Evolutionary conservation across 164 flowering plant species (phyloP), one percentile per base, ranked within the genome.

Genomic region (Paratinospora sagittata): DNA sequence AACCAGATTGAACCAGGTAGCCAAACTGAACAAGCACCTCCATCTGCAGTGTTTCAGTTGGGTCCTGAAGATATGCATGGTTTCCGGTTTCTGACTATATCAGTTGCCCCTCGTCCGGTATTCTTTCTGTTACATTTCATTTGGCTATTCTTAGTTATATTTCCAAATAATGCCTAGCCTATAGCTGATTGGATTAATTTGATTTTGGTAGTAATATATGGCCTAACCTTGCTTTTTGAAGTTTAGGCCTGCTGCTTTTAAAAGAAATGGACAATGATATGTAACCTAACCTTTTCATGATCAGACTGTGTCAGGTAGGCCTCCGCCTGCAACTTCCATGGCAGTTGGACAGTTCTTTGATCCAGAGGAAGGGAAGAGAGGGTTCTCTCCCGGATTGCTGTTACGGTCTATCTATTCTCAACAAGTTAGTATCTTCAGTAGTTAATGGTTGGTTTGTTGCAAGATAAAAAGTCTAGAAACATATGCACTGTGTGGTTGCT

Each of bases 81-180:
- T n/a, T n/a, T n/a, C n/a, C n/a, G 91, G 76, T 96, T 84, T 77
- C 80, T 96, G 73, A 96, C 98, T 12, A 84, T 96, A 75, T 90
- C 98, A 63, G 97, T 96, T 82, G 99, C 99, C 52, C 97, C 98
- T 75, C 87, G 90, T 74, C 97, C 88, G 91, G 99, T 96, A 92
- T 47, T 49, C 27, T 43, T 69, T 62, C 37, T 58, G 68, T 70
- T 12, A 27, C 30, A 27, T n/a, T 43, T 41, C 57, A 19, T 26
- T 2, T 52, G n/a, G 58, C 58, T 52, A 17, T 52, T 37, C 23
- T 7, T 65, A 2, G 16, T 24, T 52, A 23, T 65, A 19, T 33
- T 58, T 58, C 19, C 58, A 36, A 36, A 36, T 36, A 36, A 36
- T 8, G 6, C 21, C n/a, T n/a, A n/a, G n/a, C n/a, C 19, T n/a